Evolutionary conservation across 371 early-diverging fungal species (phyloP), one percentile per base, ranked within the genome.

Genomic region (Massospora cicadina): DNA sequence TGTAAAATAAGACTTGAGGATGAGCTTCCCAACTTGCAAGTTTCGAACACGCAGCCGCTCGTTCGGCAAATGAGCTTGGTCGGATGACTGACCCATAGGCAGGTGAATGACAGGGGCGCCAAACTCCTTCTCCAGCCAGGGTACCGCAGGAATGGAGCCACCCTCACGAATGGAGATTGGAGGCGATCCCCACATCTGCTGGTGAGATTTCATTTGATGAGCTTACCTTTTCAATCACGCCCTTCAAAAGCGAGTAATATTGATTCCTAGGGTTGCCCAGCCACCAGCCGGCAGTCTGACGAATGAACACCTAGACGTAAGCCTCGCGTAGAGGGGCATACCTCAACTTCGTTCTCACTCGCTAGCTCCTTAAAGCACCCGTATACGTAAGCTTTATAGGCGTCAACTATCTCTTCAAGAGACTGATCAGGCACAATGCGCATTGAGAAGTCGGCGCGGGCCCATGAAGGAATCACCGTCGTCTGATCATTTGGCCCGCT

Each of bases 341-440:
- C 79, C 54, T 72, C 73, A n/a, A 81, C 72, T 24, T 71, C 66
- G 65, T 79, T 81, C 33, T 82, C 79, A 0, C 83, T 79, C 12
- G 74, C 69, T 17, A 79, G 71, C 24, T 75, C 71, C 23, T 64
- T 66, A 70, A 86, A 88, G 5, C 77, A 72, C 10, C 70, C 57
- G 17, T 75, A 68, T 17, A 88, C 77, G 67, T 84, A 75, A 1
- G 66, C 65, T 32, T 78, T 71, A 66, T 89, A 85, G 17, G 74
- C 72, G 12, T 64, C 68, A 58, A 77, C 75, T 26, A 90, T 85
- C 10, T 80, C 79, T 13, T 75, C 67, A 5, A 86, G 77, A 29
- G 77, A 70, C 74, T 90, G 90, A 68, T 88, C 84, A 0, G 90
- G 90, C 3, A 90, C 90, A 43, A 88, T 79, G 24, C 90, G 80